Evolutionary conservation across 805 yeast genomes (phyloP).

Genomic region (Nakazawaea populi): DNA sequence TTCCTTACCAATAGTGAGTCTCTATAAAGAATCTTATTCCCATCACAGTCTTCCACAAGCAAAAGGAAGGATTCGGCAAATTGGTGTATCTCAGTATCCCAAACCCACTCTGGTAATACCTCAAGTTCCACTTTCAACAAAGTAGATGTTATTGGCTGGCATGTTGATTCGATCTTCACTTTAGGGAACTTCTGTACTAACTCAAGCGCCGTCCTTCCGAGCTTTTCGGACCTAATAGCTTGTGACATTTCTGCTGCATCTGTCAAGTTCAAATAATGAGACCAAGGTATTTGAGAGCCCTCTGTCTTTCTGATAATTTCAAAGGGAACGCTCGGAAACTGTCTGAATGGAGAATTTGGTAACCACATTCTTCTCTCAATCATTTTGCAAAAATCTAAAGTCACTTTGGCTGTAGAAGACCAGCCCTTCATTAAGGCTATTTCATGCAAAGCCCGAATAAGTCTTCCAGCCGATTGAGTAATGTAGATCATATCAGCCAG

Average conservation of each 20-base stretch:
- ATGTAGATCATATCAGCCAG: slow-evolving; percentile 91
- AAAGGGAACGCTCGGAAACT: slow-evolving; percentile 63
- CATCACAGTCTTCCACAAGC: slow-evolving; percentile 78
- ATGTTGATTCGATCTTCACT: slow-evolving; percentile 47
- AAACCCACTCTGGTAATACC: slow-evolving; percentile 66
- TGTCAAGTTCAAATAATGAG: slow-evolving; percentile 58
- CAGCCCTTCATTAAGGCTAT: slow-evolving; percentile 65
- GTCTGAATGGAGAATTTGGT: slow-evolving; percentile 80
- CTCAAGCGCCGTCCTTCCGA: slow-evolving; percentile 55
- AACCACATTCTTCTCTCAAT: slow-evolving; percentile 82
- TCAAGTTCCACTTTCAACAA: slow-evolving; percentile 62
- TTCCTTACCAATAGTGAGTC: slow-evolving; percentile 50
- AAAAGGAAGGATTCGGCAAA: slow-evolving; percentile 59
- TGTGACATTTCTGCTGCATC: slow-evolving; percentile 76
- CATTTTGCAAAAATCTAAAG: slow-evolving; percentile 69
- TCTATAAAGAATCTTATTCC: slow-evolving; percentile 60
- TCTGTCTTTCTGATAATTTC: slow-evolving; percentile 74
- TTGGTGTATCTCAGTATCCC: slow-evolving; percentile 68
- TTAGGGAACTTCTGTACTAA: slow-evolving; percentile 70
- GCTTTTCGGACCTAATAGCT: slow-evolving; percentile 66
- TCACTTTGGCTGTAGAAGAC: slow-evolving; percentile 53
- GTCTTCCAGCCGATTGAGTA: slow-evolving; percentile 88
- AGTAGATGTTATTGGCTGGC: slow-evolving; percentile 75
- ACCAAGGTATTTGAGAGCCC: slow-evolving; percentile 78
- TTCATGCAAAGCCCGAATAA: slow-evolving; percentile 81